Evolutionary conservation across 495 filamentous ascomycete species (phyloP).

Genomic region (Penicillium dipodomyicola): DNA sequence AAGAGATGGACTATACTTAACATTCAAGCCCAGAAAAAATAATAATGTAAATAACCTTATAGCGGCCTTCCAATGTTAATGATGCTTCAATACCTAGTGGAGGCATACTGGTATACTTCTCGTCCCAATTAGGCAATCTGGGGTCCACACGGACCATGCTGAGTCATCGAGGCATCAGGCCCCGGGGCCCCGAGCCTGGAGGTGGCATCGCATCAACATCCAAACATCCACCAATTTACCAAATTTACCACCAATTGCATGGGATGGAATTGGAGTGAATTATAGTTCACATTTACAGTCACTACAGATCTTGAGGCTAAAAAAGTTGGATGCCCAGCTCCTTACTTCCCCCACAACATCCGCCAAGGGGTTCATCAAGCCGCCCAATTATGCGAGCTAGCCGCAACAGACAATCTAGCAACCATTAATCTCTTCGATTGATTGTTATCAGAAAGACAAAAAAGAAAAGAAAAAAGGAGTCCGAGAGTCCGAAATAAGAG

Average conservation of each 20-base stretch:
- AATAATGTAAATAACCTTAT: background rate
- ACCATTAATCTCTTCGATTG: background rate
- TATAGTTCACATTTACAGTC: background rate
- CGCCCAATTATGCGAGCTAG: constrained; percentile 6
- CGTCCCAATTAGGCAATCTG: background rate
- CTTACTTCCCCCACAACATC: background rate
- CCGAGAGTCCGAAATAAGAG: background rate
- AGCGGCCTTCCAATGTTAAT: background rate
- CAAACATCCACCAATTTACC: background rate
- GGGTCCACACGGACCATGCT: background rate
- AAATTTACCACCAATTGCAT: background rate
- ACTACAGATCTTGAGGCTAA: background rate
- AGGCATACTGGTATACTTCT: background rate
- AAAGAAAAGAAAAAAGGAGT: background rate
- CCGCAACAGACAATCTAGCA: constrained; percentile 3
- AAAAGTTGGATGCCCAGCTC: background rate
- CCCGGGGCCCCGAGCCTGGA: too few relatives aligned
- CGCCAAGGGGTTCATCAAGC: constrained; percentile 2
- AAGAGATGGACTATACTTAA: background rate
- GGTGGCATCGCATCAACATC: background rate
- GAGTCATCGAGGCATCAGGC: background rate
- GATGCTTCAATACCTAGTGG: background rate
- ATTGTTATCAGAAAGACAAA: background rate
- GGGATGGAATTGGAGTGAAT: background rate
- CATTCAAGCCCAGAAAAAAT: too few relatives aligned